phyloP scores from a whole-genome alignment of 495 filamentous ascomycete genomes.

The Annulohypoxylon bovei region DNA sequence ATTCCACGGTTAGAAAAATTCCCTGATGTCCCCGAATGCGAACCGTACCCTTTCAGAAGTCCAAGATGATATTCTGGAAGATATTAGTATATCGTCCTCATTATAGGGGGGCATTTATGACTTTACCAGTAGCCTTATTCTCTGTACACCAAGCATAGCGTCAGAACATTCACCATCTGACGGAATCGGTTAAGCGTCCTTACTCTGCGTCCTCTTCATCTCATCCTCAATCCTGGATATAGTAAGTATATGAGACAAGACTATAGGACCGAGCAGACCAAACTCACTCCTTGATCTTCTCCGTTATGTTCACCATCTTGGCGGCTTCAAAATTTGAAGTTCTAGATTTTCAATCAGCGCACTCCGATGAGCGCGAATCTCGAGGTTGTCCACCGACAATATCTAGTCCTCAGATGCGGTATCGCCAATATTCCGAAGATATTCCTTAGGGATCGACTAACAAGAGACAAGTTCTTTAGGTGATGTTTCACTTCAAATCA shows the following conservation, averaged over 20 bases:
- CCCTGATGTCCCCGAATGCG: neutral
- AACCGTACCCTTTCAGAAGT: slow-evolving; percentile 88
- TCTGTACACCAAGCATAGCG: slow-evolving; percentile 63
- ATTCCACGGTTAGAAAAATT: slow-evolving; percentile 19
- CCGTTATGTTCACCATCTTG: slow-evolving; percentile 99
- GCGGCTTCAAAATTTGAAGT: slow-evolving; percentile 45
- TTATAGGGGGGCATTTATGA: slow-evolving; percentile 14
- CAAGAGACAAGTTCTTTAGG: neutral
- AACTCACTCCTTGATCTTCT: slow-evolving; percentile 97
- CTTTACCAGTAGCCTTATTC: slow-evolving; percentile 96
- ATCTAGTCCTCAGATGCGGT: neutral
- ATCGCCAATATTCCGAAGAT: neutral
- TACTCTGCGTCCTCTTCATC: slow-evolving; percentile 98
- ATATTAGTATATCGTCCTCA: slow-evolving; percentile 22
- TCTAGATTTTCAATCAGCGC: neutral
- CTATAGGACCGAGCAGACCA: neutral
- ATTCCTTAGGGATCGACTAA: too few species aligned
- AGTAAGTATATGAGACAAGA: slow-evolving; percentile 30
- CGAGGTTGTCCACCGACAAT: neutral
- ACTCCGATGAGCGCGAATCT: neutral
- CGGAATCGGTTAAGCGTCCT: slow-evolving; percentile 34
- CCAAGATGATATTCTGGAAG: slow-evolving; percentile 93
- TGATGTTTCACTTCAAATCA: neutral
- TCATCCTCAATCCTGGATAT: slow-evolving; percentile 93
- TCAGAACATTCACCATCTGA: slow-evolving; percentile 35